Conservation (phyloP, 768 basidiomycete genomes). For the Guyanaporus albipodus region DNA sequence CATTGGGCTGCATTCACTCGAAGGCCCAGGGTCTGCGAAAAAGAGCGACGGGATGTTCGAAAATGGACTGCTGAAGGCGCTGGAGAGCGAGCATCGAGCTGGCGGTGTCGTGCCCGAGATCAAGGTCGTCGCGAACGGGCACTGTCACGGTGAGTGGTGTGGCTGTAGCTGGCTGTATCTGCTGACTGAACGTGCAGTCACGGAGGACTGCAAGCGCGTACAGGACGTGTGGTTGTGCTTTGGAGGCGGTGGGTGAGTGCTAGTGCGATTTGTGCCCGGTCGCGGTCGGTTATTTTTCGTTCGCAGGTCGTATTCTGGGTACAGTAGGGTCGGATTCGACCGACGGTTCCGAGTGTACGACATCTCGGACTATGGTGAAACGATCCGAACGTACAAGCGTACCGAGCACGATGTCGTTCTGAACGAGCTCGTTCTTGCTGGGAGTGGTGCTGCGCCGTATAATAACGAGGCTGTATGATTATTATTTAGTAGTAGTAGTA, state of each 20-base stretch:
- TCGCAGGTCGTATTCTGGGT: conserved; percentile 74
- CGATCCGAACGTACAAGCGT: conserved; percentile 82
- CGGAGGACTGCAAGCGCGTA: conserved; percentile 83
- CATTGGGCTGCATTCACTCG: conserved; percentile 60
- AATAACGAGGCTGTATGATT: too few relatives aligned
- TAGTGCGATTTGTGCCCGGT: conserved; percentile 22
- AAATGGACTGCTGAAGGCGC: conserved; percentile 68
- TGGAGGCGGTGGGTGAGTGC: conserved; percentile 72
- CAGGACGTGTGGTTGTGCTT: conserved; percentile 91
- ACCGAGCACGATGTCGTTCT: conserved; percentile 66
- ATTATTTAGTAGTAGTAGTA: too few relatives aligned
- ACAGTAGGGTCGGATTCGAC: conserved; percentile 82
- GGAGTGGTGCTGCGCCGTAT: conserved; percentile 40
- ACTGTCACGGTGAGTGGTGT: conserved; percentile 66
- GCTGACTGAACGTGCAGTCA: conserved; percentile 47
- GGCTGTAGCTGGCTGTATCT: not conserved
- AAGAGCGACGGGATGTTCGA: conserved; percentile 80
- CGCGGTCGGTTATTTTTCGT: not conserved
- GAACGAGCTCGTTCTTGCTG: conserved; percentile 61
- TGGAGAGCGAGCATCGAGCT: conserved; percentile 63
- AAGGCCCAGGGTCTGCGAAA: conserved; percentile 59
- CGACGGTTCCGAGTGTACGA: conserved; percentile 88
- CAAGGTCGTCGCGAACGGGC: conserved; percentile 88
- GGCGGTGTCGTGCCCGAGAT: conserved; percentile 58
- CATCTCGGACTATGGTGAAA: conserved; percentile 88